Percentiles rank a stretch among this genome's conserved stretches.
Evolutionary conservation across 306 rosid species (phyloP).

Genomic region (Glycine soja): DNA sequence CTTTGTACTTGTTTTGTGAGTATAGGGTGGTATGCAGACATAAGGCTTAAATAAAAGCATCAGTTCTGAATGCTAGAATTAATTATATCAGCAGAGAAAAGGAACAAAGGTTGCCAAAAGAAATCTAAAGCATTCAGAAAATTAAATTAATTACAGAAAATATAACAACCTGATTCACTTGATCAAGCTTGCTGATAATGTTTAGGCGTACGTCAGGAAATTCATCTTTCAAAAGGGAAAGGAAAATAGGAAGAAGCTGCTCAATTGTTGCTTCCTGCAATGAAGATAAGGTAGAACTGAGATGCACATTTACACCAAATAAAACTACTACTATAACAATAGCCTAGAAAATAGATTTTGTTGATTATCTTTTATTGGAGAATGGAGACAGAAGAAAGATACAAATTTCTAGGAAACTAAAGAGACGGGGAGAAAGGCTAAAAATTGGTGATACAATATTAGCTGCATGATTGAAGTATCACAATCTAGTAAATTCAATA

Average conservation of each 20-base stretch:
- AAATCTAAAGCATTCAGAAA: constrained; percentile 11
- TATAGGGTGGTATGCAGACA: not conserved
- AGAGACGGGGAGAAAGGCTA: not conserved
- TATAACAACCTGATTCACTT: constrained; percentile 90
- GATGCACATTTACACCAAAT: constrained; percentile 1
- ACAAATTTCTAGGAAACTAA: not conserved
- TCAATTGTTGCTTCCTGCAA: constrained; percentile 96
- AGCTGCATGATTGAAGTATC: no score
- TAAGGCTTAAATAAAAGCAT: constrained; percentile 31
- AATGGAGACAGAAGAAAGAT: not conserved
- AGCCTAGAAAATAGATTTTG: not conserved
- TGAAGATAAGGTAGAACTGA: constrained; percentile 48
- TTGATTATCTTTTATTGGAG: constrained; percentile 12
- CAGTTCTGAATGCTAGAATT: not conserved
- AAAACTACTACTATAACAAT: no score
- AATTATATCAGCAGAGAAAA: not conserved
- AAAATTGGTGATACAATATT: no score
- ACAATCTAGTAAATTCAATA: no score
- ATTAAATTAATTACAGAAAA: constrained; percentile 33
- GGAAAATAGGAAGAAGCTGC: constrained; percentile 98
- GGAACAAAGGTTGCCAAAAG: constrained; percentile 13
- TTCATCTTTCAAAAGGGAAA: constrained; percentile 94
- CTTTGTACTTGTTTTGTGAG: not conserved
- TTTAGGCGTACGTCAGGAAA: constrained; percentile 98
- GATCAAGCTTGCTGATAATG: constrained; percentile 99